Evolutionary conservation across 108 stramenopile genomes (phyloP), one percentile per base, ranked within the genome.

Genomic region (Fragilaria radians): DNA sequence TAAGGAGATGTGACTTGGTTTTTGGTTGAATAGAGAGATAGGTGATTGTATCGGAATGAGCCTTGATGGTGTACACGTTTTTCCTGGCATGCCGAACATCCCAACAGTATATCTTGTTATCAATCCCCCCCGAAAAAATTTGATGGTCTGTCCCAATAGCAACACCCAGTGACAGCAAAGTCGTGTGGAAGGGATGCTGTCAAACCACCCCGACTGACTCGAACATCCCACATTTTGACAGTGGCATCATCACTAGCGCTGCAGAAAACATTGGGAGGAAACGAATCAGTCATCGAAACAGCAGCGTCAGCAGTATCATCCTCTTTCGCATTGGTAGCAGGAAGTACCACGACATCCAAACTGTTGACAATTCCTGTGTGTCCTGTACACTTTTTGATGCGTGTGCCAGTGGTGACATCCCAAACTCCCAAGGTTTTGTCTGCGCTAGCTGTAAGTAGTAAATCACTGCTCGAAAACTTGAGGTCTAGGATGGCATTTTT

Each of bases 401-500:
- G 61, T 32, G 76, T 71, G 22, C 91, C 89, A 0, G 73, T 74
- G 32, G 53, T 51, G 29, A 70, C 63, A 65, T 95, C 92, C 76
- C 81, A 94, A 32, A 84, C 65, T 1, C 67, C 80, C 25, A 86
- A 59, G 25, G 83, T 84, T 30, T 84, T 85, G 68, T 95, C 94
- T 11, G 92, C 92, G 42, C 81, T 81, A 22, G 79, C 79, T 4
- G 90, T 83, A 18, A 82, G 71, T 42, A 95, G 57, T 18, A 64
- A 58, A 31, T 74, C 70, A 62, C 82, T 69, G 26, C 62, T 60
- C 1, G 77, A 68, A 73, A 85, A 95, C 46, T 66, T 62, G 24
- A 85, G 27, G 65, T 95, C 89, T 25, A 95, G 52, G 4, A 95
- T 74, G 2, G 94, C 94, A 69, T 93, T 95, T 68, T 89, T 93